Base-by-base conservation (phyloP, 371 early-diverging fungal genomes). In the Mortierella sp. region DNA sequence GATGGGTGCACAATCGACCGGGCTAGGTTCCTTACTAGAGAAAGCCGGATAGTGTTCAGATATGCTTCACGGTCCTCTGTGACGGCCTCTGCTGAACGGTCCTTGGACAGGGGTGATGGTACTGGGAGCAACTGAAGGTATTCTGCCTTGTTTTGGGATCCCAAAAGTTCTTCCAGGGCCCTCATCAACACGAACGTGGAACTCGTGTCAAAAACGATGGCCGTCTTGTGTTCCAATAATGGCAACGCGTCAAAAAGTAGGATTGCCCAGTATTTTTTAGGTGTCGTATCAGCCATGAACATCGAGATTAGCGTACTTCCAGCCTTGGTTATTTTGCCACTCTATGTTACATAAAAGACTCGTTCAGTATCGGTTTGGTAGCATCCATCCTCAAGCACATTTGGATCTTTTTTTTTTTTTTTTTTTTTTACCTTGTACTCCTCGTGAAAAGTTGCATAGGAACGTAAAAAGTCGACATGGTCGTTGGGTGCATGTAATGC, bases 121-220 rank as follows among this genome's bases (percentile, higher is more conserved):
- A 50, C 50, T n/a, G 80, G 75, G 23, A 80, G 25, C 37, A 60
- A 56, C 25, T 67, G 62, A 18, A 80, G 67, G 26, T 80, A 74
- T 47, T 74, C 75, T n/a, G 59, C 48, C 28, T 60, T 74, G 67
- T 67, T 29, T 57, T 74, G 80, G 11, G 80, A 74, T 45, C 67
- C 68, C 50, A 70, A 56, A 9, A 80, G n/a, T 52, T 74, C 80
- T 45, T 80, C 80, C 47, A 80, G 57, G 71, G 70, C 66, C 55
- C 64, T 65, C 80, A 80, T 74, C 64, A 80, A 23, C 9, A 52
- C 80, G n/a, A 70, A 70, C 1, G 75, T 80, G 28, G 74, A 70
- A 14, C 46, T 51, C 7, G 71, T 30, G 47, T 60, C 62, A 55
- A 79, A 79, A 28, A 76, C 43, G 48, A 80, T 62, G 19, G 26